Evolutionary conservation across 495 filamentous ascomycete species (phyloP).

Genomic region (Lentithecium fluviatile): DNA sequence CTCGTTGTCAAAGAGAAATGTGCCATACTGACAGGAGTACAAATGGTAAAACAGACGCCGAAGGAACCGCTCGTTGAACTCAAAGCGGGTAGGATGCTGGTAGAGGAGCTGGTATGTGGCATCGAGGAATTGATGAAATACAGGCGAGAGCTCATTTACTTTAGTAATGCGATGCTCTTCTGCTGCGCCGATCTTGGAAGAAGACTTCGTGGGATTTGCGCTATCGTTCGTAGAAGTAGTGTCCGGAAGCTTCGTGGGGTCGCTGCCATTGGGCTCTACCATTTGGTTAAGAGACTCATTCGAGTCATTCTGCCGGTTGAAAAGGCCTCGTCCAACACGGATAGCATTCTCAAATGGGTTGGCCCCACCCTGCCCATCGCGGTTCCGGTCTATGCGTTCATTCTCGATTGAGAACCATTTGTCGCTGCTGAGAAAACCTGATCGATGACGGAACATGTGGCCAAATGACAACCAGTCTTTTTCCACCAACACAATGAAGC

Average conservation of each 20-base stretch:
- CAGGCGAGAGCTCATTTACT: slow-evolving; percentile 85
- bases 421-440: slow-evolving; percentile 80
- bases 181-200: slow-evolving; percentile 39
- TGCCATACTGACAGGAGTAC: slow-evolving; percentile 95
- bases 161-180: slow-evolving; percentile 58
- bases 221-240: slow-evolving; percentile 46
- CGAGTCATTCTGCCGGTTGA: slow-evolving; percentile 71
- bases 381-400: slow-evolving; percentile 56
- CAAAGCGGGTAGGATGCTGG: slow-evolving; percentile 87
- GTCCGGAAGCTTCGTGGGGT: slow-evolving; percentile 49
- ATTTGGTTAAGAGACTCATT: slow-evolving; percentile 62
- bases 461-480: slow-evolving; percentile 99
- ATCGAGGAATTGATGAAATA: slow-evolving; percentile 98
- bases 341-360: slow-evolving; percentile 86
- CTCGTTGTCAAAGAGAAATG: slow-evolving; percentile 93
- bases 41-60: slow-evolving; percentile 88
- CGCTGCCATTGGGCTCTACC: slow-evolving; percentile 49
- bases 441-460: slow-evolving; percentile 92
- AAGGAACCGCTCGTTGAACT: slow-evolving; percentile 95
- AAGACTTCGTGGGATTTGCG: slow-evolving; percentile 24
- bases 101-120: slow-evolving; percentile 86
- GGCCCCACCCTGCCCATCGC: slow-evolving; percentile 46
- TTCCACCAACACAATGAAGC: slow-evolving; percentile 91
- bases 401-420: slow-evolving; percentile 94
- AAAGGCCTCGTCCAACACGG: slow-evolving; percentile 84